Percentiles rank a stretch among this genome's conserved stretches.
Evolutionary conservation across 805 yeast species (phyloP).

Genomic region (Torulaspora gathmanii): DNA sequence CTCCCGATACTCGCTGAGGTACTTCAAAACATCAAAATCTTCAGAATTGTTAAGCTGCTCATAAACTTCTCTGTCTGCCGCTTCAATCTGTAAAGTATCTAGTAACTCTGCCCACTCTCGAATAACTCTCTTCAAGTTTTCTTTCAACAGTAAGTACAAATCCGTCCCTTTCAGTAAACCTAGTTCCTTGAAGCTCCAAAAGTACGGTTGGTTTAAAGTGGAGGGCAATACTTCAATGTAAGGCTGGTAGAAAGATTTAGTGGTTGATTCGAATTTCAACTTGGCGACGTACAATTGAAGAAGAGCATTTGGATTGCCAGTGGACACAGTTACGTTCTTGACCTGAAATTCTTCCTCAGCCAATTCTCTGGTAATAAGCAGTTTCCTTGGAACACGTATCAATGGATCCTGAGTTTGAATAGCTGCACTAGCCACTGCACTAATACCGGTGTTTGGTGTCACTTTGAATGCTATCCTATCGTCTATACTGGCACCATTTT

Average conservation of each 20-base stretch:
- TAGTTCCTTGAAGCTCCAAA: conserved; percentile 55
- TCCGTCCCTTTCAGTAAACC: conserved; percentile 62
- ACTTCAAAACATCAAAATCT: conserved; percentile 18
- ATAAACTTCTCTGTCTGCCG: conserved; percentile 16
- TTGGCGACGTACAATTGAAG: conserved; percentile 41
- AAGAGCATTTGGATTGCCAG: conserved; percentile 31
- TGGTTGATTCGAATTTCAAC: conserved; percentile 38
- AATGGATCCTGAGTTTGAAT: conserved; percentile 22
- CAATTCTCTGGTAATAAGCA: conserved; percentile 38
- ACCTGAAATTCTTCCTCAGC: conserved; percentile 26
- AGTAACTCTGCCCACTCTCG: conserved; percentile 52
- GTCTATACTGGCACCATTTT: conserved; percentile 39
- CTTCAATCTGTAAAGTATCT: conserved; percentile 6
- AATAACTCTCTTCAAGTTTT: conserved; percentile 42
- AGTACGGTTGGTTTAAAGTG: conserved; percentile 56
- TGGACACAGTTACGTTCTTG: conserved; percentile 3
- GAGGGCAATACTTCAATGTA: conserved; percentile 49
- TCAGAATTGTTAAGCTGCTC: conserved; percentile 19
- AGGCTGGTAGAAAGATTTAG: conserved; percentile 35
- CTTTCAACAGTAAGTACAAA: conserved; percentile 50
- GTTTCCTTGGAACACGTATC: conserved; percentile 37
- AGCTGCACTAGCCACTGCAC: conserved; percentile 27
- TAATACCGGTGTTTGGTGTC: conserved; percentile 34
- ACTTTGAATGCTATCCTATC: conserved; percentile 34
- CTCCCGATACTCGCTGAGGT: conserved; percentile 25